These are phyloP conservation scores for Cladosporium halotolerans DNA, from an alignment of 2,329 filamentous ascomycete species.

Conservation along the genomic window DNA sequence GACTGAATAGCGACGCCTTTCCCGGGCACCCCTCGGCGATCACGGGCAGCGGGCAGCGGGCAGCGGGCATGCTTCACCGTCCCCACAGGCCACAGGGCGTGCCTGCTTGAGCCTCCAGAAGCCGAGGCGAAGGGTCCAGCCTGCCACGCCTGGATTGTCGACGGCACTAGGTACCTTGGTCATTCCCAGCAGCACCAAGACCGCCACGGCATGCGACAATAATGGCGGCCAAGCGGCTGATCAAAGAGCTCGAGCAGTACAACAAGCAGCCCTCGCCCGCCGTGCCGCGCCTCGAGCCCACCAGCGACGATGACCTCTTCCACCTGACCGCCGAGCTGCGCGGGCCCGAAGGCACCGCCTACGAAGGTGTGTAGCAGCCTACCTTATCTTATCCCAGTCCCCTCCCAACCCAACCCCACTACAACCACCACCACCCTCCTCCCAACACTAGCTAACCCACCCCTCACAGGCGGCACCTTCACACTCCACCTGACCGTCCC, in stretches of 20 bases:
- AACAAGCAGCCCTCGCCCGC: conserved; percentile 50
- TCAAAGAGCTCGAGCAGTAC: conserved; percentile 56
- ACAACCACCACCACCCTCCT: too few relatives aligned
- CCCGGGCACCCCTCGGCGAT: not conserved
- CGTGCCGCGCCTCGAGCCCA: conserved; percentile 51
- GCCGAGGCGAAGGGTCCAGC: not conserved
- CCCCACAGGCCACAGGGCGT: not conserved
- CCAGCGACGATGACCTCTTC: conserved; percentile 52
- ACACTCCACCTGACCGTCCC: conserved; percentile 73
- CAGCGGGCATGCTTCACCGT: too few relatives aligned
- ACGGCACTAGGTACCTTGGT: too few relatives aligned
- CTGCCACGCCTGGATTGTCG: too few relatives aligned
- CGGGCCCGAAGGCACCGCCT: conserved; percentile 53
- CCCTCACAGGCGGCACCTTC: conserved; percentile 64
- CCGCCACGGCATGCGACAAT: not conserved
- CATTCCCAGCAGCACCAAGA: too few relatives aligned
- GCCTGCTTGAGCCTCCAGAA: not conserved
- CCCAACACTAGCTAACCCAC: not conserved
- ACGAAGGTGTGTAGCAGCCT: conserved; percentile 45
- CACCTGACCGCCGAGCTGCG: conserved; percentile 56
- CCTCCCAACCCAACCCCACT: not conserved
- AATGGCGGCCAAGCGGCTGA: conserved; percentile 50
- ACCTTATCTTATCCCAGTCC: not conserved
- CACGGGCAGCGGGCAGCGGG: too few relatives aligned
- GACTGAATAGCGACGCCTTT: not conserved